Percentiles rank a stretch among this genome's conserved stretches.
These are phyloP conservation scores for Sarocladium brachiariae DNA, from an alignment of 2,329 filamentous ascomycete genomes.

Conservation along the genomic window DNA sequence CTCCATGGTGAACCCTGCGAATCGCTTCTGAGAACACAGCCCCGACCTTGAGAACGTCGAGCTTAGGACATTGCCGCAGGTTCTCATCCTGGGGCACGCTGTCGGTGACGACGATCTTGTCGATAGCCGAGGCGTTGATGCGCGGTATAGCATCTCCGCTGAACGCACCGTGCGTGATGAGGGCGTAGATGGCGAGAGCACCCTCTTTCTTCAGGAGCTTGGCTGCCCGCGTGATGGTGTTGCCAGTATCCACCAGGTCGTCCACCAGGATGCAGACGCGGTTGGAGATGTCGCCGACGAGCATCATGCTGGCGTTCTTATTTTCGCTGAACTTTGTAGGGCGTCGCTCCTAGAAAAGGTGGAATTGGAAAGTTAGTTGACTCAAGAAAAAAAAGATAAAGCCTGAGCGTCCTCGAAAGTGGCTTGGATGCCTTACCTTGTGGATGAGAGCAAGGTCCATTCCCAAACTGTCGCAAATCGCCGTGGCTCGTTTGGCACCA, in stretches of 20 bases:
- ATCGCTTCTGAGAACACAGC: constrained; percentile 94
- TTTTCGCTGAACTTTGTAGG: constrained; percentile 82
- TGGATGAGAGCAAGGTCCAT: constrained; percentile 98
- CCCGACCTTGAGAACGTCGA: constrained; percentile 85
- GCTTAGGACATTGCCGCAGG: constrained; percentile 69
- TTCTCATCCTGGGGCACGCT: constrained; percentile 87
- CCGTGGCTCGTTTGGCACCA: constrained; percentile 90
- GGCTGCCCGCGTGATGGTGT: constrained; percentile 92
- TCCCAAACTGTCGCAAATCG: constrained; percentile 85
- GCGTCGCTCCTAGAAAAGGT: constrained; percentile 66
- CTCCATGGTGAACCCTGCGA: constrained; percentile 90
- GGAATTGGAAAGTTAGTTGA: neutral
- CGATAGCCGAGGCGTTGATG: constrained; percentile 86
- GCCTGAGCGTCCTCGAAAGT: too few species aligned
- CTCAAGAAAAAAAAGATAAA: constrained; percentile 10
- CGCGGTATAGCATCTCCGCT: constrained; percentile 91
- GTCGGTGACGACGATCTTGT: constrained; percentile 93
- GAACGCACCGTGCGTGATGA: constrained; percentile 91
- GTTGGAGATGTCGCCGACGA: constrained; percentile 78
- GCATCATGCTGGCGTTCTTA: constrained; percentile 91
- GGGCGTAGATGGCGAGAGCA: constrained; percentile 81
- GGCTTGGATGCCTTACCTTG: constrained; percentile 63
- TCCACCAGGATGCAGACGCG: constrained; percentile 87
- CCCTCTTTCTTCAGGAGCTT: constrained; percentile 96
- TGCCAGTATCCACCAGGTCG: constrained; percentile 88